Evolutionary conservation across 805 yeast species (phyloP).

Genomic region (Starmerella kuoi): DNA sequence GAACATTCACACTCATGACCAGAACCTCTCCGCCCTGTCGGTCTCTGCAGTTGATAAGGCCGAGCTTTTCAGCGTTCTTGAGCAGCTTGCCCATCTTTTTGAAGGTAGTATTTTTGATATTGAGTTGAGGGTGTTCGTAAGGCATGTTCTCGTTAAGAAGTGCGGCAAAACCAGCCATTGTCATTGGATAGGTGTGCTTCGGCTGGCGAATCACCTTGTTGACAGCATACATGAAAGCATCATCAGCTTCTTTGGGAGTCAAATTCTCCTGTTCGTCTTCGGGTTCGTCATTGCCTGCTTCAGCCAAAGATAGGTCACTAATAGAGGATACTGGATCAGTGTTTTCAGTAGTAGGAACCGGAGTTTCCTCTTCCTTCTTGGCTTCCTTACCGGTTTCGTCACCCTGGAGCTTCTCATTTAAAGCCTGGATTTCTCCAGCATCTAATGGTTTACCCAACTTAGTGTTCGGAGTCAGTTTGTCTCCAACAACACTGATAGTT

Average conservation of each 20-base stretch:
- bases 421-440: constrained; percentile 8
- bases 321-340: not conserved
- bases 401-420: not conserved
- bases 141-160: constrained; percentile 73
- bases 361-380: constrained; percentile 13
- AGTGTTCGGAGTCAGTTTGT: constrained; percentile 46
- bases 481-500: constrained; percentile 55
- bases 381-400: constrained; percentile 9
- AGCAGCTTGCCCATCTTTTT: constrained; percentile 76
- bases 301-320: not conserved
- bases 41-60: constrained; percentile 60
- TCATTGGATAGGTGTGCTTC: constrained; percentile 41
- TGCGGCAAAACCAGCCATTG: constrained; percentile 49
- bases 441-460: constrained; percentile 23
- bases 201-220: constrained; percentile 49
- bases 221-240: constrained; percentile 58
- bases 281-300: not conserved
- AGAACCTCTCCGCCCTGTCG: constrained; percentile 70
- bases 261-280: constrained; percentile 9
- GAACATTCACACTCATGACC: constrained; percentile 37
- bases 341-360: constrained; percentile 3
- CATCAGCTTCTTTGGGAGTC: constrained; percentile 30
- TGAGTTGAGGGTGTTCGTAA: constrained; percentile 27
- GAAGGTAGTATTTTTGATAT: constrained; percentile 72
- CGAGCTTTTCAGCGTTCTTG: constrained; percentile 72